Conservation (phyloP, 2,329 filamentous ascomycete genomes). For the Penicillium sp. region DNA sequence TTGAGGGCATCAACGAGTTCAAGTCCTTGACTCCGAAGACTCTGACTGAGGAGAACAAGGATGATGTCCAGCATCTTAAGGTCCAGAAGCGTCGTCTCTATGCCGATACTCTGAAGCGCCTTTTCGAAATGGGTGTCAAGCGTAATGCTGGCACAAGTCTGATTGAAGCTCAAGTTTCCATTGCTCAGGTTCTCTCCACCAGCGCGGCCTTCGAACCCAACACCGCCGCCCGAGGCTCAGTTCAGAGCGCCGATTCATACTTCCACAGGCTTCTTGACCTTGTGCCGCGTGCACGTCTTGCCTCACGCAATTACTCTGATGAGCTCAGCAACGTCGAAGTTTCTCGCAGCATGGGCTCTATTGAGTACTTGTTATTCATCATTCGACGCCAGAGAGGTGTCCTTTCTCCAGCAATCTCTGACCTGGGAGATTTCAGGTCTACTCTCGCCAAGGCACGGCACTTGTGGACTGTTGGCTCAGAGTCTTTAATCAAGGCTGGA, state of each 20-base stretch:
- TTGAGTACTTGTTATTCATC: conserved; percentile 78
- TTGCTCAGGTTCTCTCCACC: conserved; percentile 68
- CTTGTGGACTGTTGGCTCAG: conserved; percentile 33
- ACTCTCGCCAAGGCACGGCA: conserved; percentile 35
- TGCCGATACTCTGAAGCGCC: conserved; percentile 78
- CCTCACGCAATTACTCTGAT: conserved; percentile 73
- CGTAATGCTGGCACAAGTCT: conserved; percentile 76
- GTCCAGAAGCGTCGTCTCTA: conserved; percentile 86
- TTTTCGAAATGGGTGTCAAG: conserved; percentile 87
- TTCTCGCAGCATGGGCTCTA: conserved; percentile 73
- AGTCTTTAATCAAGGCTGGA: conserved; percentile 26
- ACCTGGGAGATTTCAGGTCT: conserved; percentile 33
- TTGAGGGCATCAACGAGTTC: conserved; percentile 69
- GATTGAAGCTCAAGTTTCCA: conserved; percentile 70
- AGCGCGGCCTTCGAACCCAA: conserved; percentile 44
- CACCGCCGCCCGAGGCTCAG: conserved; percentile 18
- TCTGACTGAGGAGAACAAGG: conserved; percentile 86
- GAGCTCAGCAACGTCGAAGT: conserved; percentile 83
- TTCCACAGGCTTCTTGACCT: conserved; percentile 79
- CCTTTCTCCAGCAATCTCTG: conserved; percentile 35
- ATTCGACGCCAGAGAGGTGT: conserved; percentile 42
- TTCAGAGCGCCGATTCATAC: conserved; percentile 63
- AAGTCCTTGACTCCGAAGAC: conserved; percentile 78
- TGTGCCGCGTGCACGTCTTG: conserved; percentile 66
- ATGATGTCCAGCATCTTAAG: conserved; percentile 83